These are phyloP conservation scores for Trichoderma parareesei DNA, from an alignment of 495 filamentous ascomycete genomes.

Conservation along the genomic window DNA sequence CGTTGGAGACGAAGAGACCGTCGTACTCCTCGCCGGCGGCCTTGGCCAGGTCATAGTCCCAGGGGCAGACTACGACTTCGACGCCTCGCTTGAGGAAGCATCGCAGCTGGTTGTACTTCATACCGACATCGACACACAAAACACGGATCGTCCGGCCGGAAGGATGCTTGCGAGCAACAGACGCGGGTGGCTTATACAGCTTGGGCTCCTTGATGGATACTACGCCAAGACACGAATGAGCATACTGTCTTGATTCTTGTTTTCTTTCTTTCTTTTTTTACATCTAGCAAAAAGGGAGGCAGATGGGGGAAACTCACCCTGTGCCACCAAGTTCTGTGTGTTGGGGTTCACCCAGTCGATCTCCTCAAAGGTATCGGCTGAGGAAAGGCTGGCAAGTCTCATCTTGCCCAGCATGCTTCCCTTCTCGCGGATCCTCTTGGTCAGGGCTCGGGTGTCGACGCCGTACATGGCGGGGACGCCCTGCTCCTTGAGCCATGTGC, in stretches of 20 bases:
- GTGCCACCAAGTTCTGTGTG: constrained; percentile 78
- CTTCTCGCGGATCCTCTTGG: constrained; percentile 85
- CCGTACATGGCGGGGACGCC: constrained; percentile 94
- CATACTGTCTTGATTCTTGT: constrained; percentile 12
- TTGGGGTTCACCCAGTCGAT: constrained; percentile 90
- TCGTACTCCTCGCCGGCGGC: constrained; percentile 77
- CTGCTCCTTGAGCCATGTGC: constrained; percentile 92
- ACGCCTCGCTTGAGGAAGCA: constrained; percentile 88
- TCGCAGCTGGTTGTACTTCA: constrained; percentile 95
- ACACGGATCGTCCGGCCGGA: constrained; percentile 80
- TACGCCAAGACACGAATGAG: constrained; percentile 34
- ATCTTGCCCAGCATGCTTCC: constrained; percentile 95
- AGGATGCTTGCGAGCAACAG: constrained; percentile 66
- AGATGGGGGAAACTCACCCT: constrained; percentile 58
- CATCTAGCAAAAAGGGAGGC: neutral
- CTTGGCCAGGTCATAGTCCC: constrained; percentile 82
- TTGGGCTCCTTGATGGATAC: constrained; percentile 80
- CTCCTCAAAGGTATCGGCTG: constrained; percentile 53
- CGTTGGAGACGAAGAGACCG: constrained; percentile 95
- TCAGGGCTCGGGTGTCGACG: constrained; percentile 87
- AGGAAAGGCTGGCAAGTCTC: constrained; percentile 44
- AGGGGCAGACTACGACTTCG: constrained; percentile 89
- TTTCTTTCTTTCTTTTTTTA: constrained; percentile 4
- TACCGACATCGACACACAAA: constrained; percentile 87
- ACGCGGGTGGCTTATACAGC: constrained; percentile 64